Conservation (phyloP, 2,329 filamentous ascomycete species). For the Aureobasidium subglaciale region DNA sequence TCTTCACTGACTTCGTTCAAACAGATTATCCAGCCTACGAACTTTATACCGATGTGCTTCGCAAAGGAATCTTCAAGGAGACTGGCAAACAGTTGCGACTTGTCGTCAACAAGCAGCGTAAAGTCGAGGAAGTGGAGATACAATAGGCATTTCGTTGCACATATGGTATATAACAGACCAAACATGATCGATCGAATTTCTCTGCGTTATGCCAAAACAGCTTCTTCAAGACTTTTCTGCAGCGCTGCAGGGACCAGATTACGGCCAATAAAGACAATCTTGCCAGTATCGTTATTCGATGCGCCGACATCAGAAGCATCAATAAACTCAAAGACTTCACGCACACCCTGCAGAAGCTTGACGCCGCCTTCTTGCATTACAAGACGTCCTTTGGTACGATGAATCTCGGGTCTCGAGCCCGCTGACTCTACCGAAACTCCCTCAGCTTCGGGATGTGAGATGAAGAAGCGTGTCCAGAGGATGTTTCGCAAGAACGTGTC, state of each 20-base stretch:
- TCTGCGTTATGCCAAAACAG: background rate
- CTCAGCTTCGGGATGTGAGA: slow-evolving; percentile 15
- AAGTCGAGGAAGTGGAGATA: slow-evolving; percentile 23
- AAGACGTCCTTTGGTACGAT: slow-evolving; percentile 78
- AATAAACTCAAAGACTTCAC: slow-evolving; percentile 88
- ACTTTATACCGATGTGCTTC: slow-evolving; percentile 44
- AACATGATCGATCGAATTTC: background rate
- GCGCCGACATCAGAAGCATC: slow-evolving; percentile 39
- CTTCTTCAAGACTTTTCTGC: slow-evolving; percentile 24
- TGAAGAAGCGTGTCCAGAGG: slow-evolving; percentile 72
- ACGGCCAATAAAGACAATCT: slow-evolving; percentile 30
- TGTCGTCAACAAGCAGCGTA: slow-evolving; percentile 42
- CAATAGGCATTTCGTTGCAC: background rate
- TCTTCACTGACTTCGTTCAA: background rate
- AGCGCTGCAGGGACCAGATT: slow-evolving; percentile 24
- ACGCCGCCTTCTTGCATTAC: slow-evolving; percentile 55
- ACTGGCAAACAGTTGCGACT: slow-evolving; percentile 45
- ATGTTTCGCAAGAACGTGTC: slow-evolving; percentile 78
- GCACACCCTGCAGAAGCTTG: slow-evolving; percentile 82
- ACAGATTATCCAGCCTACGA: slow-evolving; percentile 49
- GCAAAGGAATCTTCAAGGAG: slow-evolving; percentile 41
- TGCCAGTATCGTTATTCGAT: slow-evolving; percentile 19
- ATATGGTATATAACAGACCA: background rate
- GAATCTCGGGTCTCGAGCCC: slow-evolving; percentile 61
- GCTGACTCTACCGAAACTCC: background rate